Evolutionary conservation across 331 rosid species (phyloP), one percentile per base, ranked within the genome.

Genomic region (Dryas integrifolia): DNA sequence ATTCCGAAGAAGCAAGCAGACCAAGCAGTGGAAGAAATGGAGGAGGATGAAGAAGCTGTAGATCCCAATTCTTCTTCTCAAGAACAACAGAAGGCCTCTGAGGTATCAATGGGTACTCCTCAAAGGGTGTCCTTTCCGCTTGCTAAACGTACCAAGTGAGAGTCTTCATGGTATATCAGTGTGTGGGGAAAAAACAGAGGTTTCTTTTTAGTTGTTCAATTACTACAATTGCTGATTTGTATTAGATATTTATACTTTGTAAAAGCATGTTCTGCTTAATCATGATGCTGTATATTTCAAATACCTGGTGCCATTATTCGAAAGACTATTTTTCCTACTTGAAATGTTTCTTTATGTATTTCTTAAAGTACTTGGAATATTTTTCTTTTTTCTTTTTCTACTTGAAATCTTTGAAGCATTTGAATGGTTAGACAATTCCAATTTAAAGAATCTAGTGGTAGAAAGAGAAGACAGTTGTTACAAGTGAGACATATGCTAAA

Each of bases 1-100:
- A 66, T 91, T 73, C 92, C 96, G 24, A 92, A 80, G 86, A 88
- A 83, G 79, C 96, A 82, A 73, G 67, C 90, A 40, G 77, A 86
- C 0, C 91, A 80, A 75, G 88, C 87, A 56, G 65, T 76, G 13
- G 96, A 88, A 80, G 96, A 94, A 83, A 86, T 80, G 8, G 96
- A 91, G 70, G 96, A 83, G 49, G 86, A 87, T 44, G 98, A 92
- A 38, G 93, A 87, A 49, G 57, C 77, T 50, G 74, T 66, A 5
- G 87, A 85, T 58, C 82, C 90, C 10, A 84, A 72, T 62, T 90
- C 86, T 0, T 90, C 86, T 0, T 55, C 86, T 51, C 89, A 85
- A 69, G 96, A 91, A 77, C 92, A 91, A 77, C 92, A 80, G 6
- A 80, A 78, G 85, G 56, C 67, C 12, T 26, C 74, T 16, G 88